Evolutionary conservation across 139 green algal species (phyloP).

Genomic region (Dunaliella primolecta): DNA sequence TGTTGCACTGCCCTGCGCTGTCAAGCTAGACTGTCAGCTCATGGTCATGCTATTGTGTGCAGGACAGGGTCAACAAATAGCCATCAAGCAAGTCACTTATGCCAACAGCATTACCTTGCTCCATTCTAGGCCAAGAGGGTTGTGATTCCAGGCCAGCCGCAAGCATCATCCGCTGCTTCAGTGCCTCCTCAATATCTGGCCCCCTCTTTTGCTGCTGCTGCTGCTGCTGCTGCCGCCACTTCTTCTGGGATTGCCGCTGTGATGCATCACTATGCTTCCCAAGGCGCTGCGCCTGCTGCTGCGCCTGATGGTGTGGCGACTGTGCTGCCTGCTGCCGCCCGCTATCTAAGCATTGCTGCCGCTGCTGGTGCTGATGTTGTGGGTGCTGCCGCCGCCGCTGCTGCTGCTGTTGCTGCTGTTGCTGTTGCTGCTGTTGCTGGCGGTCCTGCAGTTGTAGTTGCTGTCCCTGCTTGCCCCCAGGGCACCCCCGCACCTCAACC

Average conservation of each 20-base stretch:
- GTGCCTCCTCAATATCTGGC: not conserved
- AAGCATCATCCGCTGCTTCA: not conserved
- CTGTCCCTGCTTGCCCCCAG: not conserved
- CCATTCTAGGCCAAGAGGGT: not conserved
- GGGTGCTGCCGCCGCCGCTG: not conserved
- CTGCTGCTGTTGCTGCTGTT: not conserved
- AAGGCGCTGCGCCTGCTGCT: not conserved
- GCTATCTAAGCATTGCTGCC: not conserved
- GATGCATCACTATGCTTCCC: not conserved
- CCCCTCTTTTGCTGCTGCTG: not conserved
- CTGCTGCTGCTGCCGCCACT: not conserved
- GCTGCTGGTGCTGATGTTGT: constrained; percentile 1
- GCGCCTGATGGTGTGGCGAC: not conserved
- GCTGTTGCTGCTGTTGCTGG: not conserved
- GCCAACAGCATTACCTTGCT: not conserved
- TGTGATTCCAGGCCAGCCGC: not conserved
- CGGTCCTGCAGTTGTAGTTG: not conserved
- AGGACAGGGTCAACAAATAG: no score
- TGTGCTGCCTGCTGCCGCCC: not conserved
- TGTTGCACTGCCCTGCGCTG: not conserved
- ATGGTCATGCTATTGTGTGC: not conserved
- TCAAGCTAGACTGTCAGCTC: not conserved
- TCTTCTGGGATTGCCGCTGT: not conserved
- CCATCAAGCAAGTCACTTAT: not conserved
- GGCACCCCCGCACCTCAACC: not conserved